A percentile compares a stretch with the other conserved stretches of the same genome.
Conservation (phyloP, 75 land plant species). For the Isoetes taiwanensis region DNA sequence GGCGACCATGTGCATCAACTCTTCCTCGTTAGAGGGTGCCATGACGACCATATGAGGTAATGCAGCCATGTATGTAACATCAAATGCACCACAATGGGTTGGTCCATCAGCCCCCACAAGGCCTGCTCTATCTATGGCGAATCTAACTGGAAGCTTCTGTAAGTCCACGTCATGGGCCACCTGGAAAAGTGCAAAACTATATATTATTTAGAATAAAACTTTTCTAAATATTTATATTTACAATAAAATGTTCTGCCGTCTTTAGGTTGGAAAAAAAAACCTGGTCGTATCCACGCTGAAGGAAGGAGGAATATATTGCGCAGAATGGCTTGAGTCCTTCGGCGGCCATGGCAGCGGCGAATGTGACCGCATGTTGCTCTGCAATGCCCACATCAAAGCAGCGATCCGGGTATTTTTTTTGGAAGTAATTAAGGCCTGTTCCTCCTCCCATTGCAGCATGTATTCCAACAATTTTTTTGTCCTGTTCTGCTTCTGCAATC, state of each 20-base stretch:
- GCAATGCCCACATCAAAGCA: slow-evolving; percentile 14
- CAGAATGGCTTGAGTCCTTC: slow-evolving; percentile 35
- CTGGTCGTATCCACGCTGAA: slow-evolving; percentile 53
- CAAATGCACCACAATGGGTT: slow-evolving; percentile 50
- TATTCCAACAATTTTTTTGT: slow-evolving; percentile 19
- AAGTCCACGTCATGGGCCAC: slow-evolving; percentile 55
- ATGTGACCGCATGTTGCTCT: slow-evolving; percentile 16
- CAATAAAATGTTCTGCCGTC: too few species aligned
- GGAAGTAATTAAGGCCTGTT: slow-evolving; percentile 27
- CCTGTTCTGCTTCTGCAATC: slow-evolving; percentile 23
- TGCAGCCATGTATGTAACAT: slow-evolving; percentile 44
- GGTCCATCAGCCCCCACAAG: slow-evolving; percentile 60
- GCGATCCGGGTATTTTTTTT: slow-evolving; percentile 17
- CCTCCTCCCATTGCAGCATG: slow-evolving; percentile 40
- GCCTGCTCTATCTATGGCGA: slow-evolving; percentile 51
- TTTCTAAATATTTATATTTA: too few species aligned
- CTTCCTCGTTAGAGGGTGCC: slow-evolving; percentile 36
- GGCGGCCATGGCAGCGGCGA: slow-evolving; percentile 12
- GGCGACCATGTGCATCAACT: slow-evolving; percentile 47
- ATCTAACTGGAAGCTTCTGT: slow-evolving; percentile 55
- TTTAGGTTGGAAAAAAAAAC: slow-evolving; percentile 9
- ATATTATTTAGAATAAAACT: too few species aligned
- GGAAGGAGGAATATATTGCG: slow-evolving; percentile 56
- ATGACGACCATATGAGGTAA: slow-evolving; percentile 54
- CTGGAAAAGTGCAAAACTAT: slow-evolving; percentile 11